phyloP scores from a whole-genome alignment of 768 basidiomycete genomes.

The Lyophyllum semitale region DNA sequence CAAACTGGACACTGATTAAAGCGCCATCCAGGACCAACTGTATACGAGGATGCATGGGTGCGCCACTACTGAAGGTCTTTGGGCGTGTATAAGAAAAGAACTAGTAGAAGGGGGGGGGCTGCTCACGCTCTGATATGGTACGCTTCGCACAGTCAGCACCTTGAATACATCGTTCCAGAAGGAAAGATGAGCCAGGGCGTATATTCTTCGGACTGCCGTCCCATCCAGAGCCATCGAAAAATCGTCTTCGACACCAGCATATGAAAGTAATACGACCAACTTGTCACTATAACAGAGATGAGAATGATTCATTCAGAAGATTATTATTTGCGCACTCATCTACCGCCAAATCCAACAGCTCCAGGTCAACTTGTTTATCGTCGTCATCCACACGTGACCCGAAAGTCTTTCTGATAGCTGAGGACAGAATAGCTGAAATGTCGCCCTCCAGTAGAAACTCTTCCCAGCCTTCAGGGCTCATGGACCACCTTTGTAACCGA shows the following conservation, averaged over 20 bases:
- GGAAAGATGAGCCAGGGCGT: slow-evolving; percentile 60
- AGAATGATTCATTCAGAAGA: slow-evolving; percentile 3
- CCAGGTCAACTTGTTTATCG: slow-evolving; percentile 62
- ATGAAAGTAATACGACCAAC: slow-evolving; percentile 67
- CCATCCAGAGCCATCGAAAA: slow-evolving; percentile 36
- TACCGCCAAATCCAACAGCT: slow-evolving; percentile 69
- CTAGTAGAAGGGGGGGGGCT: background rate
- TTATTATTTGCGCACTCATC: slow-evolving; percentile 45
- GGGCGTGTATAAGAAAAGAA: background rate
- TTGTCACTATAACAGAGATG: slow-evolving; percentile 38
- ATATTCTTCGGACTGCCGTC: slow-evolving; percentile 58
- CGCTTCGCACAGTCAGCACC: slow-evolving; percentile 51
- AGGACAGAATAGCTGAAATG: slow-evolving; percentile 47
- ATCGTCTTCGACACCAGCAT: slow-evolving; percentile 57
- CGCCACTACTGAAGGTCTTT: slow-evolving; percentile 66
- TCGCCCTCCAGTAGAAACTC: slow-evolving; percentile 60
- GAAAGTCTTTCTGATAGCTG: slow-evolving; percentile 48
- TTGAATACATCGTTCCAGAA: slow-evolving; percentile 40
- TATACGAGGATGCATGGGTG: slow-evolving; percentile 73
- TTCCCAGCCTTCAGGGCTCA: slow-evolving; percentile 72
- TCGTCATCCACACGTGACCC: slow-evolving; percentile 35
- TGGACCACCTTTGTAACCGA: slow-evolving; percentile 69
- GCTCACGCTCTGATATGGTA: slow-evolving; percentile 80
- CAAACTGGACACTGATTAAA: slow-evolving; percentile 67
- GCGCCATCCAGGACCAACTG: slow-evolving; percentile 61